Conservation (phyloP, 768 basidiomycete genomes). For the Lactifluus piperatus region DNA sequence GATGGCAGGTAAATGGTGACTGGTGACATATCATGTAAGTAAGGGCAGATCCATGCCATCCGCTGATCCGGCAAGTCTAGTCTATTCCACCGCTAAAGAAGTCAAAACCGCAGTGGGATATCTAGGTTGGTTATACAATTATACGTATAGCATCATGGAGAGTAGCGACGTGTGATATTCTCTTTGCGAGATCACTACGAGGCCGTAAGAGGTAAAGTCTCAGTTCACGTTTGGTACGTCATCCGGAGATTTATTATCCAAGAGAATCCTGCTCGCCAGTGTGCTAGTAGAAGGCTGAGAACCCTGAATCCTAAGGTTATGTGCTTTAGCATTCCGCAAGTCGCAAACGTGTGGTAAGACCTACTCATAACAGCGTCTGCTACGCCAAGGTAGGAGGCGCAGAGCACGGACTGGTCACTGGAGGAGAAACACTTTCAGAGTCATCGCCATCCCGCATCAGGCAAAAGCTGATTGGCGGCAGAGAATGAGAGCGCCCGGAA, state of each 20-base stretch:
- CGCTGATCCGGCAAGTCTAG: constrained; percentile 6
- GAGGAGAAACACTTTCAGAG: neutral
- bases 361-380: neutral
- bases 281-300: neutral
- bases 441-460: constrained; percentile 10
- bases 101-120: neutral
- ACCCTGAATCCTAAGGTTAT: too few relatives aligned
- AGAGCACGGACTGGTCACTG: constrained; percentile 11
- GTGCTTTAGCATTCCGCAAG: neutral
- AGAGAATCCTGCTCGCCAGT: neutral
- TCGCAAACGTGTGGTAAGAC: neutral
- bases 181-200: neutral
- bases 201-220: neutral
- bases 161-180: neutral
- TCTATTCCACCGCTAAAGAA: constrained; percentile 6
- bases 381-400: constrained; percentile 13
- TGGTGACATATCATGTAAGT: neutral
- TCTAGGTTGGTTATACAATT: constrained; percentile 12
- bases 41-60: neutral
- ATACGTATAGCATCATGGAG: constrained; percentile 1
- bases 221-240: too few relatives aligned
- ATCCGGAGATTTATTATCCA: neutral
- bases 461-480: constrained; percentile 7
- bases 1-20: neutral
- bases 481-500: constrained; percentile 9